A percentile compares a stretch with the other conserved stretches of the same genome.
Evolutionary conservation across 129 eudicot species (phyloP).

Genomic region (Sambucus nigra): DNA sequence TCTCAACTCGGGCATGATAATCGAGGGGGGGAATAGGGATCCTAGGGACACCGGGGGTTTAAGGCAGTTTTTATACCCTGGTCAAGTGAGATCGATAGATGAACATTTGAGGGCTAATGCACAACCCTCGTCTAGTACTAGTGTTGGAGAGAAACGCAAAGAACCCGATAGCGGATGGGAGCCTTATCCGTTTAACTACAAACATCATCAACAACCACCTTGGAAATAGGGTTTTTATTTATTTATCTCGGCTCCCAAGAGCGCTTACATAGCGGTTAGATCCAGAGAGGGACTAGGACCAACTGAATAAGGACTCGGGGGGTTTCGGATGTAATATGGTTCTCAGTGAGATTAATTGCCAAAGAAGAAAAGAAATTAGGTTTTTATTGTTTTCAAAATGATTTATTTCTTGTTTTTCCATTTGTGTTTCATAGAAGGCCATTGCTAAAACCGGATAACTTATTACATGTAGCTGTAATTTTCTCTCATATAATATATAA

Average conservation of each 20-base stretch:
- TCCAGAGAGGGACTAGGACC: background rate
- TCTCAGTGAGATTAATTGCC: slow-evolving; percentile 19
- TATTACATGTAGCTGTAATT: slow-evolving; percentile 3
- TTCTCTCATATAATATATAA: slow-evolving; percentile 3
- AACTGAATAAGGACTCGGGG: slow-evolving; percentile 25
- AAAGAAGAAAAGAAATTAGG: slow-evolving; percentile 9
- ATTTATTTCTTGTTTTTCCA: background rate
- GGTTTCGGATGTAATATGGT: slow-evolving; percentile 6
- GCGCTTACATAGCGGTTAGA: slow-evolving; percentile 6
- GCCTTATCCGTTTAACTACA: slow-evolving; percentile 28
- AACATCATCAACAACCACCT: slow-evolving; percentile 51
- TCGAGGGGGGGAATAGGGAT: slow-evolving; percentile 54
- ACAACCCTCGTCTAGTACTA: slow-evolving; percentile 38
- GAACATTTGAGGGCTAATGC: slow-evolving; percentile 30
- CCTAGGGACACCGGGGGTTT: slow-evolving; percentile 32
- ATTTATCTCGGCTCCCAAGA: slow-evolving; percentile 1
- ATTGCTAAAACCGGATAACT: background rate
- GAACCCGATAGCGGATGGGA: slow-evolving; percentile 68
- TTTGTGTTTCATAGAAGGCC: slow-evolving; percentile 8
- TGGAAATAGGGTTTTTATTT: slow-evolving; percentile 35
- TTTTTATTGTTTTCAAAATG: slow-evolving; percentile 6
- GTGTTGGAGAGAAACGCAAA: slow-evolving; percentile 47
- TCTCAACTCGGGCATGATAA: slow-evolving; percentile 41
- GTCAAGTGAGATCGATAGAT: slow-evolving; percentile 29
- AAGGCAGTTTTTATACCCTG: slow-evolving; percentile 38